These are phyloP conservation scores for Bacidia rubella DNA, from an alignment of 495 filamentous ascomycete genomes.

Conservation along the genomic window DNA sequence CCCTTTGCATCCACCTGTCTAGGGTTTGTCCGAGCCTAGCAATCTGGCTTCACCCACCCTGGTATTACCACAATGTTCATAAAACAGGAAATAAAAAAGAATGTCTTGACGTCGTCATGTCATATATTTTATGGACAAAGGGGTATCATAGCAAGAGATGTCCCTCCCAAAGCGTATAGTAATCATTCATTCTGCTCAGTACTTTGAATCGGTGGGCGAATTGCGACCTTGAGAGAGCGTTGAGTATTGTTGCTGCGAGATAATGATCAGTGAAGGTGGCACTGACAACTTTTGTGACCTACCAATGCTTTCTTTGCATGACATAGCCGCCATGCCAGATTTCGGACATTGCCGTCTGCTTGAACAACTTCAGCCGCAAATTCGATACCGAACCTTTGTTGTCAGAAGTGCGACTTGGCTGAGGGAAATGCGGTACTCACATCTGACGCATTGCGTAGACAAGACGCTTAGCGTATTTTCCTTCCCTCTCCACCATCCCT, in stretches of 20 bases:
- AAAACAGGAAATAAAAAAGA: too few species aligned
- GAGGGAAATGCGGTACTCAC: slow-evolving; percentile 27
- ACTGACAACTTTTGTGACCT: slow-evolving; percentile 25
- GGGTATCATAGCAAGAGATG: not conserved
- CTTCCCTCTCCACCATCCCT: slow-evolving; percentile 63
- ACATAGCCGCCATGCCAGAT: slow-evolving; percentile 88
- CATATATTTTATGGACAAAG: not conserved
- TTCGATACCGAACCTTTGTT: slow-evolving; percentile 72
- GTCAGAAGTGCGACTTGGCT: not conserved
- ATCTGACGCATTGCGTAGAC: slow-evolving; percentile 93
- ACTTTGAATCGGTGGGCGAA: not conserved
- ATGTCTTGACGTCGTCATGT: too few species aligned
- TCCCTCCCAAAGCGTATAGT: not conserved
- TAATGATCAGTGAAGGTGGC: not conserved
- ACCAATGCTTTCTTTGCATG: slow-evolving; percentile 92
- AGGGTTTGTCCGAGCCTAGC: too few species aligned
- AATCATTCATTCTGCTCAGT: not conserved
- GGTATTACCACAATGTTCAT: too few species aligned
- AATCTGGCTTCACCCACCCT: too few species aligned
- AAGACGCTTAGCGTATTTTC: slow-evolving; percentile 75
- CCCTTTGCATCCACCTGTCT: too few species aligned
- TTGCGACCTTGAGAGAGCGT: slow-evolving; percentile 1
- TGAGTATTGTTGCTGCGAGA: slow-evolving; percentile 5
- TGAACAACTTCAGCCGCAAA: slow-evolving; percentile 85
- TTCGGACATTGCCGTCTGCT: slow-evolving; percentile 81